Base-by-base conservation (phyloP, 2,329 filamentous ascomycete species). In the Xylaria sp. region DNA sequence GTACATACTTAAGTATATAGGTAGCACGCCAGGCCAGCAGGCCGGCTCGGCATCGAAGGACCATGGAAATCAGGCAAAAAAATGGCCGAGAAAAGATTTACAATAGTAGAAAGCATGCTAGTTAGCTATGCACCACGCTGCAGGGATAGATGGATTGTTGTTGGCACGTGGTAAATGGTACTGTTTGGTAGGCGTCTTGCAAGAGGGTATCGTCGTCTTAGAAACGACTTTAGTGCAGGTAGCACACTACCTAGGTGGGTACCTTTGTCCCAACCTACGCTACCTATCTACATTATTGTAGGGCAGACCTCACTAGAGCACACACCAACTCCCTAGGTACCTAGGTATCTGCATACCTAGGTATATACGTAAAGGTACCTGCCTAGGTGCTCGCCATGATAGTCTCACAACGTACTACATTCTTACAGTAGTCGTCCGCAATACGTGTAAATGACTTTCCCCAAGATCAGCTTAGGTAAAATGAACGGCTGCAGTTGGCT, bases 401-500 rank as follows among this genome's bases (percentile, higher is more conserved):
- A n/a, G n/a, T n/a, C n/a, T n/a, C n/a, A n/a, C n/a, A n/a, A n/a
- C n/a, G n/a, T n/a, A n/a, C n/a, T n/a, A n/a, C n/a, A n/a, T n/a
- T n/a, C n/a, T n/a, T n/a, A n/a, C n/a, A n/a, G n/a, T n/a, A n/a
- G n/a, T n/a, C n/a, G n/a, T n/a, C n/a, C n/a, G n/a, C n/a, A n/a
- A n/a, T n/a, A n/a, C n/a, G n/a, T n/a, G n/a, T n/a, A n/a, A n/a
- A n/a, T n/a, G n/a, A n/a, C n/a, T n/a, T n/a, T 6, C 19, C 40
- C 56, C 40, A 66, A 57, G 51, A 62, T 69, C 23, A 55, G 63
- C 70, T 72, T 73, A 73, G 68, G 71, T 73, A 73, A 73, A 69
- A 65, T 33, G 31, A 73, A 71, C 52, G 50, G 49, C 55, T 51
- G 53, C 57, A 62, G 69, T 71, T 73, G 71, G 71, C 65, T 64